phyloP scores from a whole-genome alignment of 768 basidiomycete genomes.

The Tulasnella sp. region DNA sequence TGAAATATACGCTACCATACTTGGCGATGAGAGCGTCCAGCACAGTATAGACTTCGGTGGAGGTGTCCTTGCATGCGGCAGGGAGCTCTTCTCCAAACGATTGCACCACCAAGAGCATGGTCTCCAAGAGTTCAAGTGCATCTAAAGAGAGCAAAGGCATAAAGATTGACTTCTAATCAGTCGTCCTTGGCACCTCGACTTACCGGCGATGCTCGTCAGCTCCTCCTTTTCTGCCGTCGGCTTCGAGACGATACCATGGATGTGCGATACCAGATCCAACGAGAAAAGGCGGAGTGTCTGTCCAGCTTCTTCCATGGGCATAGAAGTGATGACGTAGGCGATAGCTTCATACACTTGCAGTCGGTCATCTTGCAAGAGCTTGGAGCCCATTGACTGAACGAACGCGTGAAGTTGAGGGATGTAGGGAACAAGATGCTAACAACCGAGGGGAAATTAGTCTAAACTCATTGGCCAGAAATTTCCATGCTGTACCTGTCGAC shows the following conservation, averaged over 20 bases:
- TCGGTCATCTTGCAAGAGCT: constrained; percentile 75
- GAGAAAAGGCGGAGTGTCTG: constrained; percentile 79
- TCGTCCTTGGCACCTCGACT: constrained; percentile 22
- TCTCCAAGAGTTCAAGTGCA: constrained; percentile 82
- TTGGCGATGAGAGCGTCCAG: constrained; percentile 71
- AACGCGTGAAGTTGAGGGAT: constrained; percentile 86
- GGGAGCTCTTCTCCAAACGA: constrained; percentile 79
- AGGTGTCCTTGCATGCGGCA: constrained; percentile 61
- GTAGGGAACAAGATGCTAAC: constrained; percentile 80
- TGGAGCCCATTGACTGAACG: constrained; percentile 63
- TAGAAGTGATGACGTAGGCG: constrained; percentile 85
- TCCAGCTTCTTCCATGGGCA: constrained; percentile 83
- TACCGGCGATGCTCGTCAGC: constrained; percentile 54
- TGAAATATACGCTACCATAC: constrained; percentile 61
- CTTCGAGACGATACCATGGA: constrained; percentile 54
- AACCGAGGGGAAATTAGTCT: neutral
- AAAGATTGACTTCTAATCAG: neutral
- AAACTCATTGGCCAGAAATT: neutral
- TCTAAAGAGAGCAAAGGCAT: constrained; percentile 33
- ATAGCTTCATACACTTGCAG: constrained; percentile 93
- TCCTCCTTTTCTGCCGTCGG: constrained; percentile 50
- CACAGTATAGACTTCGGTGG: constrained; percentile 69
- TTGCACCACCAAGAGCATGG: constrained; percentile 76
- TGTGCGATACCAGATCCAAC: constrained; percentile 65
- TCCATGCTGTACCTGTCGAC: constrained; percentile 52